phyloP scores from a whole-genome alignment of 495 filamentous ascomycete genomes.

The Xylaria castorea region DNA sequence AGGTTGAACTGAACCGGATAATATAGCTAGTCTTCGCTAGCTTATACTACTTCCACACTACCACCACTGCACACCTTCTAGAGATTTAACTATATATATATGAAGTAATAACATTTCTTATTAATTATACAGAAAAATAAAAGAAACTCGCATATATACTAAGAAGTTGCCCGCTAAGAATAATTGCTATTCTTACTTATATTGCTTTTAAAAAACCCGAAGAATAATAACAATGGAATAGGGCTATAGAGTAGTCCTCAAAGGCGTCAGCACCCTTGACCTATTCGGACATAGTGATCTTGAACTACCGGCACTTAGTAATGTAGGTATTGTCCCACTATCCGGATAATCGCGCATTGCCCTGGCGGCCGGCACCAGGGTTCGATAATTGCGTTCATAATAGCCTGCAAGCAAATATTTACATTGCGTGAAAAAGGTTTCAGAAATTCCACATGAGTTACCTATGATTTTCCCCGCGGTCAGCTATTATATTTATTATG shows the following conservation, averaged over 20 bases:
- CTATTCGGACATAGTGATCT: neutral
- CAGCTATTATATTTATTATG: neutral
- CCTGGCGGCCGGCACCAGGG: neutral
- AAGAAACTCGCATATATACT: neutral
- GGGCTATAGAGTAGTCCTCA: neutral
- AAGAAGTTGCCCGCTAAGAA: neutral
- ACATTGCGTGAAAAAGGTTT: neutral
- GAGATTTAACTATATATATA: no score
- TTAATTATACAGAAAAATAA: neutral
- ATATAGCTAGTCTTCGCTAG: neutral
- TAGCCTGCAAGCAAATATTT: neutral
- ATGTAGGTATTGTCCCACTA: neutral
- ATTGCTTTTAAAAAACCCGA: neutral
- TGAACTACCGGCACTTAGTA: constrained; percentile 15
- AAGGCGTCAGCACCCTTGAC: neutral
- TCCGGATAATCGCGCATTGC: constrained; percentile 24
- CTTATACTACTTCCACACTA: neutral
- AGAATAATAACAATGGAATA: neutral
- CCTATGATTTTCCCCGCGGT: neutral
- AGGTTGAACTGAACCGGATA: neutral
- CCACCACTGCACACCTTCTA: neutral
- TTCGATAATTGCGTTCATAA: neutral
- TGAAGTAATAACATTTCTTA: neutral
- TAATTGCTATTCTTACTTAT: neutral
- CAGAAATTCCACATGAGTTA: neutral